Conservation (phyloP, 768 basidiomycete genomes). For the Tylopilus rubrobrunneus region DNA sequence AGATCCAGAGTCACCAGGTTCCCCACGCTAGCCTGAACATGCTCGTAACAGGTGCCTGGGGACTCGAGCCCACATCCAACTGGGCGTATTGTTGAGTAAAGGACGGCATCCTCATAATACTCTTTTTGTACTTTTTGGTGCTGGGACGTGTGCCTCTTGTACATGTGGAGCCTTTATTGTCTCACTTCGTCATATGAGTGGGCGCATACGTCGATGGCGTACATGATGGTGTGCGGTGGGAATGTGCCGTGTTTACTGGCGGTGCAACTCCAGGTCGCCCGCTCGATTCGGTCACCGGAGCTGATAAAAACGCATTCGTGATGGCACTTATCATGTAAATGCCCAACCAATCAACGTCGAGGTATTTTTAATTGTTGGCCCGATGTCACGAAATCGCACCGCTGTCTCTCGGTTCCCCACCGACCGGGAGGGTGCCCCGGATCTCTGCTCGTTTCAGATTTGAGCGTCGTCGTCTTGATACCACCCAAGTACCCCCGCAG, state of each 20-base stretch:
- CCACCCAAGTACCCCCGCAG: neutral
- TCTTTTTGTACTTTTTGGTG: neutral
- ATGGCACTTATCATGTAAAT: no score
- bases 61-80: no score
- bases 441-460: neutral
- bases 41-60: no score
- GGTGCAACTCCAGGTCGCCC: no score
- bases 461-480: neutral
- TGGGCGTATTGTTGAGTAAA: constrained; percentile 37
- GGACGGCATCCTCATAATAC: constrained; percentile 26
- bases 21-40: no score
- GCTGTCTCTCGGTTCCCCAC: neutral
- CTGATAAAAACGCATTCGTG: no score
- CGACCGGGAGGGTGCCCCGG: neutral
- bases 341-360: neutral
- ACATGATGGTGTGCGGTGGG: constrained; percentile 1
- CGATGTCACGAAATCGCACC: neutral
- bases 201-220: neutral
- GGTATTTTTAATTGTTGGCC: neutral
- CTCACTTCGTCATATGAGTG: neutral
- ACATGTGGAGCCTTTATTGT: neutral
- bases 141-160: neutral
- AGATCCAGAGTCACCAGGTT: no score
- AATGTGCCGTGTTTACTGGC: no score
- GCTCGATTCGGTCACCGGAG: no score